Evolutionary conservation across 192 early-diverging fungal species (phyloP).

Genomic region (Radiomyces spectabilis): DNA sequence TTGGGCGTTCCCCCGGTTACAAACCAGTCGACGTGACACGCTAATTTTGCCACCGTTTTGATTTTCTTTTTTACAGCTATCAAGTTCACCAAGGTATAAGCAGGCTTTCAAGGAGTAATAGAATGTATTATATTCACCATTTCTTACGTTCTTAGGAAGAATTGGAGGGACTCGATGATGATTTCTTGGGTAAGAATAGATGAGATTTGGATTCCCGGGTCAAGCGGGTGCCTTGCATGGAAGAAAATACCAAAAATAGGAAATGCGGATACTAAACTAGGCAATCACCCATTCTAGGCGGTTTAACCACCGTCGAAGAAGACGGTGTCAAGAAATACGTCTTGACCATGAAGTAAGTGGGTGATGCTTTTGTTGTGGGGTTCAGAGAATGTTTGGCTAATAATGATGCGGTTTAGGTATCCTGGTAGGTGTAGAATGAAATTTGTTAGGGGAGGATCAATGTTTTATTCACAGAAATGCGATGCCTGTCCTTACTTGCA

Average conservation of each 20-base stretch:
- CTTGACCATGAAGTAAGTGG: slow-evolving; percentile 72
- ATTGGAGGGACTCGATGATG: slow-evolving; percentile 65
- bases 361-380: slow-evolving; percentile 21
- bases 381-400: too few species aligned
- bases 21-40: too few species aligned
- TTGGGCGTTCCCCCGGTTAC: too few species aligned
- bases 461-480: neutral
- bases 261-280: too few species aligned
- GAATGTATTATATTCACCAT: too few species aligned
- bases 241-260: too few species aligned
- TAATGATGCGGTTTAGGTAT: too few species aligned
- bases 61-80: slow-evolving; percentile 28
- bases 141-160: slow-evolving; percentile 31
- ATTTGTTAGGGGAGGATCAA: neutral
- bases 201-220: too few species aligned
- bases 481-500: neutral
- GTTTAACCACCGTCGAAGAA: slow-evolving; percentile 41
- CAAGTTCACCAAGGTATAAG: slow-evolving; percentile 35
- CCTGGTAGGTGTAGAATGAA: neutral
- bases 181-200: slow-evolving; percentile 51
- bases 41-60: slow-evolving; percentile 10
- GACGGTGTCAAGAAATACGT: slow-evolving; percentile 58
- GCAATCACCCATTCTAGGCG: too few species aligned
- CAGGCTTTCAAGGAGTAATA: too few species aligned
- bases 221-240: too few species aligned